Evolutionary conservation across 495 filamentous ascomycete species (phyloP).

Genomic region (Neurospora pannonica): DNA sequence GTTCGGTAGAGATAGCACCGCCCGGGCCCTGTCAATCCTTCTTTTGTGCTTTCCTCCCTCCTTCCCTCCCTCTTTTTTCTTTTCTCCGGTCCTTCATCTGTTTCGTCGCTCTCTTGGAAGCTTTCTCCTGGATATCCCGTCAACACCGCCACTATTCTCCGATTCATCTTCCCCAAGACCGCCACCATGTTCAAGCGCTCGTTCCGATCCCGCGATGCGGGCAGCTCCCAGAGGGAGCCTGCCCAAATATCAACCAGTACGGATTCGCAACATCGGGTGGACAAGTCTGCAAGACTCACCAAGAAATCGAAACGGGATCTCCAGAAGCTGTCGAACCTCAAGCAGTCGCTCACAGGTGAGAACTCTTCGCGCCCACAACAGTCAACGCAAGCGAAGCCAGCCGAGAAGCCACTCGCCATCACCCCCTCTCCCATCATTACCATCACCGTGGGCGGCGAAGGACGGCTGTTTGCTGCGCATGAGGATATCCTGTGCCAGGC

Average conservation of each 20-base stretch:
- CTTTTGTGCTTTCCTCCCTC: slow-evolving; percentile 33
- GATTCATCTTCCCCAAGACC: slow-evolving; percentile 18
- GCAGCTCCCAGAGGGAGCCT: slow-evolving; percentile 24
- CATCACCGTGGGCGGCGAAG: slow-evolving; percentile 67
- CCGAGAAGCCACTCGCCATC: slow-evolving; percentile 23
- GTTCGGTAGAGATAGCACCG: slow-evolving; percentile 31
- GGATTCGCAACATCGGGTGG: slow-evolving; percentile 50
- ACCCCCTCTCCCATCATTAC: slow-evolving; percentile 69
- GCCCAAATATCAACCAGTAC: slow-evolving; percentile 13
- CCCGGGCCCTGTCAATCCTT: slow-evolving; percentile 44
- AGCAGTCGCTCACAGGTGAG: slow-evolving; percentile 39
- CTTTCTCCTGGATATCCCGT: background rate
- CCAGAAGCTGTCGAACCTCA: slow-evolving; percentile 62
- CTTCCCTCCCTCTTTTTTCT: slow-evolving; percentile 12
- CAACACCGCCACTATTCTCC: slow-evolving; percentile 12
- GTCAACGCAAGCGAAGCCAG: slow-evolving; percentile 37
- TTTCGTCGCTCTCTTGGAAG: slow-evolving; percentile 39
- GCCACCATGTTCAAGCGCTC: slow-evolving; percentile 76
- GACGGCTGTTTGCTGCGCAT: slow-evolving; percentile 84
- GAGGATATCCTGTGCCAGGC: slow-evolving; percentile 75
- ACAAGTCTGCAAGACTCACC: slow-evolving; percentile 71
- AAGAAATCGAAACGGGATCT: slow-evolving; percentile 59
- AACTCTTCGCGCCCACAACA: slow-evolving; percentile 13
- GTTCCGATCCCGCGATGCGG: slow-evolving; percentile 53
- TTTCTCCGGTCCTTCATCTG: slow-evolving; percentile 18